A percentile compares a stretch with the other conserved stretches of the same genome.
phyloP scores from a whole-genome alignment of 108 stramenopile species.

The Chaetoceros tenuissimus region DNA sequence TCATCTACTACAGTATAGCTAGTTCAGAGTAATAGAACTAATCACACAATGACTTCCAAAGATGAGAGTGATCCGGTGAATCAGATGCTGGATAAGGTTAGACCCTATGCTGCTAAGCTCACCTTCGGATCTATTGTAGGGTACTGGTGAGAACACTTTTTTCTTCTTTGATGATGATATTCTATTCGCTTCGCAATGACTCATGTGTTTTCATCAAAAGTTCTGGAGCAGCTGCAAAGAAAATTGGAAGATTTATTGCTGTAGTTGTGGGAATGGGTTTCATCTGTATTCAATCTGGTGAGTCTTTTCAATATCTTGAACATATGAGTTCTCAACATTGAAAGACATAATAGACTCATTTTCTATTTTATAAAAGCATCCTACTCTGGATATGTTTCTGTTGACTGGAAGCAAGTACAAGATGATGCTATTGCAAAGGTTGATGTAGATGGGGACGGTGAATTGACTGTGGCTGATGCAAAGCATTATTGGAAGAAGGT shows the following conservation, averaged over 20 bases:
- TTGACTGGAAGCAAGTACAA: constrained; percentile 83
- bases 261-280: constrained; percentile 67
- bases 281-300: constrained; percentile 60
- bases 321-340: too few relatives aligned
- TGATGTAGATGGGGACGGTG: constrained; percentile 53
- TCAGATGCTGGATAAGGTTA: constrained; percentile 17
- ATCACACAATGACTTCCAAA: not conserved
- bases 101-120: constrained; percentile 39
- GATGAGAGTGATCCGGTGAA: constrained; percentile 4
- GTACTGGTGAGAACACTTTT: constrained; percentile 56
- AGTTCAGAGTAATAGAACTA: too few relatives aligned
- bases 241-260: constrained; percentile 69
- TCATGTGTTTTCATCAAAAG: too few relatives aligned
- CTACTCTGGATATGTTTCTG: constrained; percentile 66
- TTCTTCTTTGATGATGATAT: too few relatives aligned
- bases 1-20: constrained; percentile 11
- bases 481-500: constrained; percentile 72
- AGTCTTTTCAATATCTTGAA: too few relatives aligned
- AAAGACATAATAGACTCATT: too few relatives aligned
- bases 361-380: too few relatives aligned
- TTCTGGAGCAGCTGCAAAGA: constrained; percentile 76
- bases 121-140: constrained; percentile 75
- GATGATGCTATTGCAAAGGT: constrained; percentile 46
- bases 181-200: too few relatives aligned
- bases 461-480: constrained; percentile 53